Conservation (phyloP, 2,329 filamentous ascomycete species). For the Paecilomyces niveus region DNA sequence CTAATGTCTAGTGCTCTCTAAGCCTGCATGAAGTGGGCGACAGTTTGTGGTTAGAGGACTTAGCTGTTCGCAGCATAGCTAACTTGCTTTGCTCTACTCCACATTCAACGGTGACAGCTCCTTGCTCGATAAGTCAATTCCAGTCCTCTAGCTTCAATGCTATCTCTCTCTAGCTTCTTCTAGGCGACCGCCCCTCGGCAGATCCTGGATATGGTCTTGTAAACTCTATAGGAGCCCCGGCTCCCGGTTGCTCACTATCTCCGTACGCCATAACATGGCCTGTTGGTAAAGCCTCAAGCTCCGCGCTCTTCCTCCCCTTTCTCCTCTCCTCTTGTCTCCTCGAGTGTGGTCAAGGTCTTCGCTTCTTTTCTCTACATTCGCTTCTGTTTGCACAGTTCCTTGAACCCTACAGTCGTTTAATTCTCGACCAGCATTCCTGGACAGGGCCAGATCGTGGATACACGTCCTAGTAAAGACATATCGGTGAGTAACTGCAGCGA, state of each 20-base stretch:
- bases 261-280: background rate
- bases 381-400: background rate
- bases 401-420: background rate
- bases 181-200: background rate
- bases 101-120: background rate
- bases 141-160: background rate
- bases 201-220: background rate
- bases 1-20: background rate
- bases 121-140: background rate
- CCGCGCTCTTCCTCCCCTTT: background rate
- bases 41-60: background rate
- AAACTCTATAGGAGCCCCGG: background rate
- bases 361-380: background rate
- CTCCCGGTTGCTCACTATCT: background rate
- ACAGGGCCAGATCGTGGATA: background rate
- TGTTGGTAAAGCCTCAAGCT: background rate
- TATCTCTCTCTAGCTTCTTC: background rate
- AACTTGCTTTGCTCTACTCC: background rate
- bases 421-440: background rate
- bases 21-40: background rate
- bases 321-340: background rate
- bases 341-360: background rate
- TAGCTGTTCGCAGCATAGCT: background rate
- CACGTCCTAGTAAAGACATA: background rate
- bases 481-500: background rate